Percentiles rank a stretch among this genome's conserved stretches.
Evolutionary conservation across 805 yeast genomes (phyloP).

Genomic region (Metschnikowia matae): DNA sequence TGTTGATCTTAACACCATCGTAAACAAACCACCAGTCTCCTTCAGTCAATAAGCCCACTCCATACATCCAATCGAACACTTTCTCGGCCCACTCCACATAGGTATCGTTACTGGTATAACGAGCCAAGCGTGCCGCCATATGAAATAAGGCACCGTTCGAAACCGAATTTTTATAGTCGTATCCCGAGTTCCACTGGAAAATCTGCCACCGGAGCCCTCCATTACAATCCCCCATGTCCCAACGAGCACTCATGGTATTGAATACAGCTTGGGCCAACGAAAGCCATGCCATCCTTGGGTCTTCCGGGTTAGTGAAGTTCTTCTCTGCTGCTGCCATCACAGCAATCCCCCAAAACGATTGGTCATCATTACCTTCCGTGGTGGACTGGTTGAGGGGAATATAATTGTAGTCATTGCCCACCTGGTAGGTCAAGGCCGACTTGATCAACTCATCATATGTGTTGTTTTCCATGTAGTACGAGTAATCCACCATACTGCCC

Average conservation of each 20-base stretch:
- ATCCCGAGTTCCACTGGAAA: constrained; percentile 90
- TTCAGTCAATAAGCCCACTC: constrained; percentile 39
- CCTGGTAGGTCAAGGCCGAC: constrained; percentile 67
- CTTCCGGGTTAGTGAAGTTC: constrained; percentile 69
- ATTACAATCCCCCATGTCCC: constrained; percentile 71
- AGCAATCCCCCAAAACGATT: constrained; percentile 94
- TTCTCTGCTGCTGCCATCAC: constrained; percentile 90
- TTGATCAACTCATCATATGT: constrained; percentile 58
- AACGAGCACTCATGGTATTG: constrained; percentile 83
- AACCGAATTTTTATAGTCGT: constrained; percentile 86
- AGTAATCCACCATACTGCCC: constrained; percentile 80
- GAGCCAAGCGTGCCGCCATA: constrained; percentile 78
- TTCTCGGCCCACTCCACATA: constrained; percentile 72
- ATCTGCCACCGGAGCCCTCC: constrained; percentile 98
- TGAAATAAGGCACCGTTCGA: constrained; percentile 90
- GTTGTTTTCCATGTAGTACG: constrained; percentile 64
- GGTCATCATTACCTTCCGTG: constrained; percentile 97
- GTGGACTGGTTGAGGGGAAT: constrained; percentile 85
- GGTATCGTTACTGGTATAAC: constrained; percentile 71
- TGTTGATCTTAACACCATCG: constrained; percentile 64
- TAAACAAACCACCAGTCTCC: constrained; percentile 52
- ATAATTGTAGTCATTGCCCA: constrained; percentile 61
- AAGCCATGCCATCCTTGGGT: constrained; percentile 65
- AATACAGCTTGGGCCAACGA: constrained; percentile 83
- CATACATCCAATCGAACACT: constrained; percentile 78